A percentile compares a stretch with the other conserved stretches of the same genome.
Evolutionary conservation across 306 rosid genomes (phyloP).

Genomic region (Pyrus bretschneideri): DNA sequence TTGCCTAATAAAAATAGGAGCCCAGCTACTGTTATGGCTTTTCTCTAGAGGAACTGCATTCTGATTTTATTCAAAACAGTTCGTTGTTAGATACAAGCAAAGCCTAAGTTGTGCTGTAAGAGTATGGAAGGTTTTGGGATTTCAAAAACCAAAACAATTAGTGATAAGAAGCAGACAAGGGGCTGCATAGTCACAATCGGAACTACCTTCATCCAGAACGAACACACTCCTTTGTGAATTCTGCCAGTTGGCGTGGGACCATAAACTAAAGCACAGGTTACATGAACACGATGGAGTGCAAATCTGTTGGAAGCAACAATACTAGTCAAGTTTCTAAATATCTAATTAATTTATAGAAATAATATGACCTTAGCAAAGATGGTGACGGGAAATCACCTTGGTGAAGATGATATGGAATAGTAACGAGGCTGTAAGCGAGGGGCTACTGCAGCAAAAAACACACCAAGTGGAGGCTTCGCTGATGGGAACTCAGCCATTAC

Average conservation of each 20-base stretch:
- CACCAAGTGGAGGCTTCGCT: slow-evolving; percentile 87
- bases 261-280: slow-evolving; percentile 85
- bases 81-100: slow-evolving; percentile 20
- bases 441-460: slow-evolving; percentile 86
- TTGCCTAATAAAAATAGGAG: slow-evolving; percentile 81
- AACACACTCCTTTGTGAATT: slow-evolving; percentile 91
- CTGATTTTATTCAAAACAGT: slow-evolving; percentile 38
- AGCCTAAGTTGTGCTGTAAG: background rate
- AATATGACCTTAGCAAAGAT: background rate
- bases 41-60: slow-evolving; percentile 62
- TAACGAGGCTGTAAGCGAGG: slow-evolving; percentile 94
- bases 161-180: slow-evolving; percentile 4
- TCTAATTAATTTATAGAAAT: background rate
- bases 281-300: slow-evolving; percentile 68
- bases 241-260: slow-evolving; percentile 90
- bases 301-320: slow-evolving; percentile 38
- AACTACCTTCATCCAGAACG: slow-evolving; percentile 98
- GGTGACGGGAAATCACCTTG: slow-evolving; percentile 42
- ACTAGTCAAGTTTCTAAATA: background rate
- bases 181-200: slow-evolving; percentile 7
- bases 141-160: background rate
- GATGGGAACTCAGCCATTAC: slow-evolving; percentile 93
- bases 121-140: slow-evolving; percentile 5
- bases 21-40: slow-evolving; percentile 75
- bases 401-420: slow-evolving; percentile 96